A percentile compares a stretch with the other conserved stretches of the same genome.
These are phyloP conservation scores for Crithidia mellificae DNA, from an alignment of 208 protist species.

Conservation along the genomic window DNA sequence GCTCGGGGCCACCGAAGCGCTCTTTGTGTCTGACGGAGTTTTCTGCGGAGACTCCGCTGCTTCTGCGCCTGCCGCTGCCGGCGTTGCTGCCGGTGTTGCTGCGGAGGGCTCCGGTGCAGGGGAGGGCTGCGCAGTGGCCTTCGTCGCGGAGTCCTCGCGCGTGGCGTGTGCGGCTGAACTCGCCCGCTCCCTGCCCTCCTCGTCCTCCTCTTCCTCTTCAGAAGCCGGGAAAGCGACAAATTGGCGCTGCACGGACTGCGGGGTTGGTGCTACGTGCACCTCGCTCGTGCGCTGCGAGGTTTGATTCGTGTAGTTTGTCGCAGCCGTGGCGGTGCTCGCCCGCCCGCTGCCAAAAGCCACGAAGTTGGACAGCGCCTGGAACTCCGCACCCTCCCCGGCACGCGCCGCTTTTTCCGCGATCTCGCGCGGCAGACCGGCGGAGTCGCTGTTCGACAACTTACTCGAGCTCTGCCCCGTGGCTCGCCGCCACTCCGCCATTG, in stretches of 20 bases:
- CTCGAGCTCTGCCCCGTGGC: neutral
- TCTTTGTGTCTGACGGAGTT: conserved; percentile 21
- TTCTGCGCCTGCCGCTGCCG: neutral
- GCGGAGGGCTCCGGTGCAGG: neutral
- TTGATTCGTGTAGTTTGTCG: neutral
- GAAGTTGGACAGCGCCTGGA: conserved; percentile 41
- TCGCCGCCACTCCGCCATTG: conserved; percentile 1
- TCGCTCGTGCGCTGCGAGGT: conserved; percentile 12
- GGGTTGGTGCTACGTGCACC: neutral
- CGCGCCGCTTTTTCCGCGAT: neutral
- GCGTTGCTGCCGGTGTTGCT: neutral
- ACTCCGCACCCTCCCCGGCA: conserved; percentile 23
- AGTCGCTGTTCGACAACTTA: conserved; percentile 16
- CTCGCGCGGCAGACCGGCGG: conserved; percentile 4
- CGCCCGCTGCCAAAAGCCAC: conserved; percentile 44
- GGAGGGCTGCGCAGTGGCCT: no score
- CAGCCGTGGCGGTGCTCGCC: conserved; percentile 3
- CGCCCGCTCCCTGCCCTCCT: neutral
- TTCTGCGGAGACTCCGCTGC: conserved; percentile 20
- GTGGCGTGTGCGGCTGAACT: no score
- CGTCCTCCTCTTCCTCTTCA: neutral
- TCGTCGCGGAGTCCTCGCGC: no score
- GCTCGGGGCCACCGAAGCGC: conserved; percentile 37
- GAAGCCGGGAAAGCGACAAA: conserved; percentile 16
- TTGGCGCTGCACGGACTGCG: conserved; percentile 5